These are phyloP conservation scores for Acer yangbiense DNA, from an alignment of 345 rosid genomes.

Conservation along the genomic window DNA sequence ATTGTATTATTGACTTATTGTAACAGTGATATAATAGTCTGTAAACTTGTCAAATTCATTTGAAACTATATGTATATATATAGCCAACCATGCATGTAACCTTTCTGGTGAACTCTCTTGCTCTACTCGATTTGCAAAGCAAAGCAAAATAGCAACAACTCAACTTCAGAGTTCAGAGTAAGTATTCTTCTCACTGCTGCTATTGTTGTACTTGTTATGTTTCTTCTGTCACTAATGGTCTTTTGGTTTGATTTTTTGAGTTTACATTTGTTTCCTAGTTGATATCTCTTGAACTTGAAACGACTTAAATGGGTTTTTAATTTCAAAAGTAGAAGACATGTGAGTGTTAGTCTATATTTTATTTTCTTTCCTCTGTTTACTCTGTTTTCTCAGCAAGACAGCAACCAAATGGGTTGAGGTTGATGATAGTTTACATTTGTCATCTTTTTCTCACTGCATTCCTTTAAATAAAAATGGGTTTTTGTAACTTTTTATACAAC, in stretches of 20 bases:
- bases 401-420: background rate
- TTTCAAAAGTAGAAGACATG: background rate
- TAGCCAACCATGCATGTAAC: constrained; percentile 11
- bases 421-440: too few relatives aligned
- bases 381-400: background rate
- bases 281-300: background rate
- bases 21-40: background rate
- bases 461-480: too few relatives aligned
- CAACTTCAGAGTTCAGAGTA: background rate
- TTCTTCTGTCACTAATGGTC: too few relatives aligned
- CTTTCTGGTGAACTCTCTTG: background rate
- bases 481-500: too few relatives aligned
- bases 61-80: too few relatives aligned
- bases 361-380: background rate
- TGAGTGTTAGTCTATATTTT: background rate
- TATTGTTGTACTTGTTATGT: background rate
- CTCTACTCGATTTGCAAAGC: background rate
- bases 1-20: background rate
- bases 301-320: background rate
- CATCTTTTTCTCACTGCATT: too few relatives aligned
- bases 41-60: too few relatives aligned
- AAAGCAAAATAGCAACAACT: too few relatives aligned
- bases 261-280: background rate
- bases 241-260: background rate
- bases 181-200: background rate